These are phyloP conservation scores for Leishmania braziliensis DNA, from an alignment of 208 protist species.

Conservation along the genomic window DNA sequence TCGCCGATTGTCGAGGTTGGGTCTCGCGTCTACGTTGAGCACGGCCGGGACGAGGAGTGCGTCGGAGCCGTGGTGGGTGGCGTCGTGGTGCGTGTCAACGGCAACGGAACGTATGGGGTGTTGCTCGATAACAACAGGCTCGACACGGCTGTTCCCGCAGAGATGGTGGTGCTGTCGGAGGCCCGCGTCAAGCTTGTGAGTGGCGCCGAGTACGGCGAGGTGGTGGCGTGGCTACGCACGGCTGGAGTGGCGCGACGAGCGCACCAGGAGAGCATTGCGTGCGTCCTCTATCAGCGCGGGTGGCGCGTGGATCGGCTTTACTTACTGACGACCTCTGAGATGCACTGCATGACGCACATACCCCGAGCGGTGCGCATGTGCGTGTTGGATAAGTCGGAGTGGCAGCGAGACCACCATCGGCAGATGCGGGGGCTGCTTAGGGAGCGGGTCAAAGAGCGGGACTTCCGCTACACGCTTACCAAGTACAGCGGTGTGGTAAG, in stretches of 20 bases:
- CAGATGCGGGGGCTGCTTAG: slow-evolving; percentile 66
- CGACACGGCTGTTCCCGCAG: slow-evolving; percentile 71
- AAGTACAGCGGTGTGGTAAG: slow-evolving; percentile 80
- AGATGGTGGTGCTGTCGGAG: slow-evolving; percentile 64
- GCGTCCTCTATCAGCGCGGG: slow-evolving; percentile 73
- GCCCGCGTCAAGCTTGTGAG: slow-evolving; percentile 51
- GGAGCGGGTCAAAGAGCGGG: slow-evolving; percentile 71
- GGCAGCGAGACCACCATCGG: slow-evolving; percentile 69
- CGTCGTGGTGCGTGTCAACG: slow-evolving; percentile 78
- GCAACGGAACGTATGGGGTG: slow-evolving; percentile 75
- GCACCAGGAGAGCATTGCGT: slow-evolving; percentile 76
- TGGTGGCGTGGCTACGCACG: slow-evolving; percentile 80
- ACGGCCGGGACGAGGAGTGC: slow-evolving; percentile 40
- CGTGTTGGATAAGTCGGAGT: slow-evolving; percentile 68
- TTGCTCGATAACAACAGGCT: slow-evolving; percentile 87
- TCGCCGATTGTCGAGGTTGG: slow-evolving; percentile 79
- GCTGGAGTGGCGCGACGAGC: slow-evolving; percentile 65
- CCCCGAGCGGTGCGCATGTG: slow-evolving; percentile 60
- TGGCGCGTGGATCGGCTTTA: slow-evolving; percentile 86
- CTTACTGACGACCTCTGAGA: slow-evolving; percentile 72
- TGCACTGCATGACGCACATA: slow-evolving; percentile 68
- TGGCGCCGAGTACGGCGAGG: slow-evolving; percentile 50
- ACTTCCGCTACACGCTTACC: slow-evolving; percentile 67
- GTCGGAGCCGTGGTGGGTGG: slow-evolving; percentile 55
- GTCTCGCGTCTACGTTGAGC: slow-evolving; percentile 73